These are phyloP conservation scores for Proliferodiscus dingleyae DNA, from an alignment of 2,329 filamentous ascomycete genomes.

Conservation along the genomic window DNA sequence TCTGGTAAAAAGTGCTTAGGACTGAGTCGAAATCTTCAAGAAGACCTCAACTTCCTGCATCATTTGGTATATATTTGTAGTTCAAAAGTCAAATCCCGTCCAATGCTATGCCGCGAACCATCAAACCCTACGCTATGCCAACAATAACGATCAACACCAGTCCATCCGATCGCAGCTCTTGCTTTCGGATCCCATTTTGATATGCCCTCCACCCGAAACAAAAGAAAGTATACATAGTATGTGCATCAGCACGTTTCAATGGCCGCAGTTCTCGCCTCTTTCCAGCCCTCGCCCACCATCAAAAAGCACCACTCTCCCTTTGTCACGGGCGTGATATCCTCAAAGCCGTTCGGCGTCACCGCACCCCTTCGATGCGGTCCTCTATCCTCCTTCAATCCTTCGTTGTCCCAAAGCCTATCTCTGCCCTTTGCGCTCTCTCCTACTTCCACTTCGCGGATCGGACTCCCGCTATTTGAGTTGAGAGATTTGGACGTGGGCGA, in stretches of 20 bases:
- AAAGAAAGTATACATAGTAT: not conserved
- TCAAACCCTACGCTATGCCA: too few species aligned
- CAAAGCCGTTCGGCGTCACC: conserved; percentile 53
- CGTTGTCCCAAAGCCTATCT: conserved; percentile 9
- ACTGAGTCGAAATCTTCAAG: too few species aligned
- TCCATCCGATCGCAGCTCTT: conserved; percentile 29
- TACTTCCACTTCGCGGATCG: conserved; percentile 10
- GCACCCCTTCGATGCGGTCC: conserved; percentile 39
- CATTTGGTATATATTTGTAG: too few species aligned
- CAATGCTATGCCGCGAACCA: too few species aligned
- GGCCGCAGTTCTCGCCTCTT: conserved; percentile 41
- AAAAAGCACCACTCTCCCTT: conserved; percentile 59
- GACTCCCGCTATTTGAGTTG: not conserved
- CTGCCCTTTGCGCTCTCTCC: conserved; percentile 23
- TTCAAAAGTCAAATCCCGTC: too few species aligned
- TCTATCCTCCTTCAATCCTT: conserved; percentile 17
- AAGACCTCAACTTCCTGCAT: too few species aligned
- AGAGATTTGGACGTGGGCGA: not conserved
- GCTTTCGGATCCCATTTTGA: conserved; percentile 27
- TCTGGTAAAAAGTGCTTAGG: too few species aligned
- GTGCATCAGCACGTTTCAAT: conserved; percentile 51
- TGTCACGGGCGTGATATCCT: conserved; percentile 59
- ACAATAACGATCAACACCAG: too few species aligned
- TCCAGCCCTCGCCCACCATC: conserved; percentile 43
- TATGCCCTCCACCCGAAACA: not conserved